Evolutionary conservation across 139 green algal genomes (phyloP), one percentile per base, ranked within the genome.

Genomic region (Ettlia oleoabundans): DNA sequence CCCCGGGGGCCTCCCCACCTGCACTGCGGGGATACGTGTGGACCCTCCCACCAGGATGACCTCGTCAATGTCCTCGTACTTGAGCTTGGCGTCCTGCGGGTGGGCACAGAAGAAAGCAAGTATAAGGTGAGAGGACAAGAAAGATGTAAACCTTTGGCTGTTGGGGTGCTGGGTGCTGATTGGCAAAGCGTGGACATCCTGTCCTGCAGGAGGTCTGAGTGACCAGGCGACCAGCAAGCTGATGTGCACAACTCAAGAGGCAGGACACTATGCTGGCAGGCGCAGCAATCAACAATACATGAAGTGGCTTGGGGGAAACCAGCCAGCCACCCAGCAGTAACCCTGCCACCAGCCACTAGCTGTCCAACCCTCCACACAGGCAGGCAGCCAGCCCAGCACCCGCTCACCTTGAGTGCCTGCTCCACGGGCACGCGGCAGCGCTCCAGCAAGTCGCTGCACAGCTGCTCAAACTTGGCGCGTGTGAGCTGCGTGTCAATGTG

Each of bases 1-100:
- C 13, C 47, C 47, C 15, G 13, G 47, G 15, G 13, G 13, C 4
- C 15, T 1, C 19, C 42, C 18, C 42, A 77, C 71, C 47, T 52
- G 32, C 33, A 99, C 96, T 6, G 96, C 94, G 32, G 97, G 97
- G 82, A 99, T 99, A 74, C 97, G 94, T 3, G 97, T 99, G 65
- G 94, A 98, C 41, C 97, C 97, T 40, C 97, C 97, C 9, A 98
- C 95, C 82, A 98, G 89, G 84, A 98, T 98, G 55, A 99, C 89
- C 91, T 98, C 95, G 67, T 98, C 88, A 66, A 98, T 91, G 80
- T 99, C 95, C 19, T 43, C 86, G 65, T 98, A 88, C 33, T 66
- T 77, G 21, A 99, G 91, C 89, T 98, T 98, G 88, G 97, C 97
- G 67, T 99, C 80, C 47, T 69, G 78, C 77, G n/a, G 47, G 65